phyloP scores from a whole-genome alignment of 75 land plant genomes.

The Picea sitchensis region DNA sequence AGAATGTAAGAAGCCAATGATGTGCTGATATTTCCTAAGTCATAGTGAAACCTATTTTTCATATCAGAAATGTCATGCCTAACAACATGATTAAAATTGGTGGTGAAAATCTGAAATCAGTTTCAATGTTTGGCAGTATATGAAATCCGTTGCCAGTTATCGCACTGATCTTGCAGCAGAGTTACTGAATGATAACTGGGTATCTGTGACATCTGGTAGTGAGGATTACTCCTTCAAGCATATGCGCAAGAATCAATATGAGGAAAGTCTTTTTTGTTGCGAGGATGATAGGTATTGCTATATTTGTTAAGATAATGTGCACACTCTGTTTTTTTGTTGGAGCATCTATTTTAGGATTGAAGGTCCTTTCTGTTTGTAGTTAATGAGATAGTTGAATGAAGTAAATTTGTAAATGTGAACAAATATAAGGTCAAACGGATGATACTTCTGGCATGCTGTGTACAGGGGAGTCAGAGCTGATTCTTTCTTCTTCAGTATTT shows the following conservation, averaged over 20 bases:
- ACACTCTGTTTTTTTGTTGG: background rate
- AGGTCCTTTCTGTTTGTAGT: background rate
- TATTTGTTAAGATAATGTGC: no score
- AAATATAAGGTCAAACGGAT: background rate
- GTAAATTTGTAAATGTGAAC: no score
- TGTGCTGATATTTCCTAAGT: background rate
- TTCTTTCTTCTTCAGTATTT: background rate
- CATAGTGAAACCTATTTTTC: background rate
- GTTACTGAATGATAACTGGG: constrained; percentile 72
- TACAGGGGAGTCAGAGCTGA: background rate
- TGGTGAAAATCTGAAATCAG: background rate
- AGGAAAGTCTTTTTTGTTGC: constrained; percentile 66
- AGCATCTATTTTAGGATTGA: background rate
- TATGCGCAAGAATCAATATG: constrained; percentile 65
- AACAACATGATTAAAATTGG: background rate
- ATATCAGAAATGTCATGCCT: no score
- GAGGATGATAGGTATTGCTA: constrained; percentile 69
- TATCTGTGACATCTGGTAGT: constrained; percentile 74
- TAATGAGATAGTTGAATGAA: background rate
- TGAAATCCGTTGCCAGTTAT: constrained; percentile 48
- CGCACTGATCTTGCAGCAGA: constrained; percentile 51
- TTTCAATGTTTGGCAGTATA: constrained; percentile 44
- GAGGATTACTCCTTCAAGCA: constrained; percentile 80
- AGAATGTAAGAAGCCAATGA: constrained; percentile 41
- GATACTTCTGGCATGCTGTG: background rate